Percentiles rank a stretch among this genome's conserved stretches.
These are phyloP conservation scores for Chrysoporthe cubensis DNA, from an alignment of 2,329 filamentous ascomycete genomes.

Conservation along the genomic window DNA sequence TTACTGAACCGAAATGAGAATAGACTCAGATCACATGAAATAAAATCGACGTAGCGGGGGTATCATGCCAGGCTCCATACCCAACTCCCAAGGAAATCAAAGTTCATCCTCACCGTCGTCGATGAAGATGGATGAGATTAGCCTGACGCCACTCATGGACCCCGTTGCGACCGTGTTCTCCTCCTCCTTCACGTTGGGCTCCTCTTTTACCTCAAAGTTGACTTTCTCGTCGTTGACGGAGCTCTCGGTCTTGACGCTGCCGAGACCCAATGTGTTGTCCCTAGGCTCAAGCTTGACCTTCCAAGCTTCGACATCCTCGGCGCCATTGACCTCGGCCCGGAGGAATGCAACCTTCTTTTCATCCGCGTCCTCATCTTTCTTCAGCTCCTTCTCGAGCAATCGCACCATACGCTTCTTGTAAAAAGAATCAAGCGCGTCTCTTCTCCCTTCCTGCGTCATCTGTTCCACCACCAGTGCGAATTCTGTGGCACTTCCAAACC, in stretches of 20 bases:
- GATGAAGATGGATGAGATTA: constrained; percentile 25
- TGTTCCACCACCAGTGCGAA: constrained; percentile 91
- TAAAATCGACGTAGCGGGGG: constrained; percentile 8
- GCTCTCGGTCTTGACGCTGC: background rate
- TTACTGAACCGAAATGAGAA: background rate
- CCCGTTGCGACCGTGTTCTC: background rate
- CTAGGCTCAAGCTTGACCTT: constrained; percentile 10
- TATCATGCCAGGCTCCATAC: constrained; percentile 20
- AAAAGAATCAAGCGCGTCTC: constrained; percentile 78
- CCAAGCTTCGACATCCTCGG: background rate
- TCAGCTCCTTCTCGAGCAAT: constrained; percentile 40
- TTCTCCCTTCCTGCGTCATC: constrained; percentile 83
- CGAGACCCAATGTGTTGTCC: background rate
- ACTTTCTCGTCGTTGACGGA: background rate
- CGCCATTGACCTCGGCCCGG: constrained; percentile 12
- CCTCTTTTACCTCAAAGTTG: constrained; percentile 11
- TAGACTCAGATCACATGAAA: background rate
- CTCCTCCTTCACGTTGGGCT: constrained; percentile 8
- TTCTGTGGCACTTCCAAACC: constrained; percentile 74
- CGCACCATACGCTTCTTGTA: constrained; percentile 69
- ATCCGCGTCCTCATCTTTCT: constrained; percentile 29
- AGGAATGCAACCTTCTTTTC: constrained; percentile 25
- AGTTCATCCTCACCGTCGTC: constrained; percentile 25
- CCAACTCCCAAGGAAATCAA: constrained; percentile 15
- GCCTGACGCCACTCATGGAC: background rate